Percentiles rank a stretch among this genome's conserved stretches.
phyloP scores from a whole-genome alignment of 257 asterid species.

The Solanum raphanifolium region DNA sequence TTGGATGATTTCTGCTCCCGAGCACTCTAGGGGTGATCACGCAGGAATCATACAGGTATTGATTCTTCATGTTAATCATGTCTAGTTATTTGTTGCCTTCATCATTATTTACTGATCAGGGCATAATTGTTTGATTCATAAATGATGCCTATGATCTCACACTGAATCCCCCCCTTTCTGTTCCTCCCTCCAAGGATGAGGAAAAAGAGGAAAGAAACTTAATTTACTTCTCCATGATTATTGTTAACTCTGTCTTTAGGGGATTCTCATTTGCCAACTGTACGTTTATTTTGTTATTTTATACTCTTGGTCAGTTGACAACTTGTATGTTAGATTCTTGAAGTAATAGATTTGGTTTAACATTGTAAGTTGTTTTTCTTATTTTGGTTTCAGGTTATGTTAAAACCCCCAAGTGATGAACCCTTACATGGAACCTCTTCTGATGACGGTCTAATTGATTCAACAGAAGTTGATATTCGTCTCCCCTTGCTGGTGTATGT shows the following conservation, averaged over 20 bases:
- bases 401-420: slow-evolving; percentile 87
- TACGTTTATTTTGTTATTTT: neutral
- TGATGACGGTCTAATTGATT: slow-evolving; percentile 47
- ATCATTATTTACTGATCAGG: neutral
- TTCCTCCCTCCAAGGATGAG: neutral
- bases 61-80: neutral
- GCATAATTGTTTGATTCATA: neutral
- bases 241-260: neutral
- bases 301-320: neutral
- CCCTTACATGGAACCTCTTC: slow-evolving; percentile 43
- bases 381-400: slow-evolving; percentile 51
- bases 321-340: neutral
- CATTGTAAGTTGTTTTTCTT: neutral
- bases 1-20: slow-evolving; percentile 51
- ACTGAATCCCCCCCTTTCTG: neutral
- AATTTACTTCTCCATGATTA: neutral
- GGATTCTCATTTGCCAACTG: neutral
- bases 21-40: slow-evolving; percentile 84
- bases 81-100: neutral
- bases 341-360: neutral
- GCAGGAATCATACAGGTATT: slow-evolving; percentile 86
- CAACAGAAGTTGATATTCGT: slow-evolving; percentile 69
- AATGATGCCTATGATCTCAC: neutral
- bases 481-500: slow-evolving; percentile 82
- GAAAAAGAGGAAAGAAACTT: neutral